phyloP scores from a whole-genome alignment of 345 rosid species.

The Firmiana major region DNA sequence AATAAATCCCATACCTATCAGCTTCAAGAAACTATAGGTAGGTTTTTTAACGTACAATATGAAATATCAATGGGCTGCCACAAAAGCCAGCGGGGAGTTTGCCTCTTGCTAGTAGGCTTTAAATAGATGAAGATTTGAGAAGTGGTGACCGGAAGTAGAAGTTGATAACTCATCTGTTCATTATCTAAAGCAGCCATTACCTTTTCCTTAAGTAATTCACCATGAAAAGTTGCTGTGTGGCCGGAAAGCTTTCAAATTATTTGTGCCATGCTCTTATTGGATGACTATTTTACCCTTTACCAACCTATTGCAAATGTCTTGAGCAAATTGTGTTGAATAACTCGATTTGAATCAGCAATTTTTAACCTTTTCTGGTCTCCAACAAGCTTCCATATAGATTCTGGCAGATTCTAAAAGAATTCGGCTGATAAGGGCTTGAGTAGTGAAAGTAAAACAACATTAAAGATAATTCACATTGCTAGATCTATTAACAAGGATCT shows the following conservation, averaged over 20 bases:
- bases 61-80: conserved; percentile 24
- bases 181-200: conserved; percentile 18
- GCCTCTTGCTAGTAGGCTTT: conserved; percentile 26
- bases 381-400: not conserved
- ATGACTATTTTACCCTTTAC: conserved; percentile 28
- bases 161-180: conserved; percentile 1
- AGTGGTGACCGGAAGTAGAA: not conserved
- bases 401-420: not conserved
- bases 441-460: not conserved
- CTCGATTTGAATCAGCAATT: not conserved
- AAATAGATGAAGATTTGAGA: conserved; percentile 40
- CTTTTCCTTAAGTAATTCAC: conserved; percentile 11
- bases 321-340: not conserved
- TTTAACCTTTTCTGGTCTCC: not conserved
- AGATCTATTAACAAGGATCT: not conserved
- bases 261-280: conserved; percentile 7
- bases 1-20: conserved; percentile 30
- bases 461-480: not conserved
- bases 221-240: conserved; percentile 19
- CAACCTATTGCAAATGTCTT: not conserved
- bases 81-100: conserved; percentile 32
- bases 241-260: conserved; percentile 24
- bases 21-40: conserved; percentile 30
- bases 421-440: not conserved
- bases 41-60: not conserved